phyloP scores from a whole-genome alignment of 1,284 basidiomycete genomes.

The Apiotrichum montevideense region DNA sequence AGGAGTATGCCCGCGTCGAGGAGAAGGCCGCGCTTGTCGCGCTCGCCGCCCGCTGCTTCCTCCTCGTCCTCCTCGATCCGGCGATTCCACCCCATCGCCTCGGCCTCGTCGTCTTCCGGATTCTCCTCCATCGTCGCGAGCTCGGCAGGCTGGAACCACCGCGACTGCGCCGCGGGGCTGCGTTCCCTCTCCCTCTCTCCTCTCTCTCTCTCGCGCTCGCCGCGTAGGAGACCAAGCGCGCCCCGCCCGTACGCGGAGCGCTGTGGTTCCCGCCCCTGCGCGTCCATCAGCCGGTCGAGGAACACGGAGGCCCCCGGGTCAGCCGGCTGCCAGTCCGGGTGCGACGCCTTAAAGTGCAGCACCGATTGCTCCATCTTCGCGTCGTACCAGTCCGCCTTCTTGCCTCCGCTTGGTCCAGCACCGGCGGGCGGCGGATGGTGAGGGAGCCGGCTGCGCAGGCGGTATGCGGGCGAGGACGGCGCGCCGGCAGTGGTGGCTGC shows the following conservation, averaged over 20 bases:
- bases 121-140: constrained; percentile 16
- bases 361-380: constrained; percentile 99
- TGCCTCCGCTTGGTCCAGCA: not conserved
- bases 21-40: constrained; percentile 26
- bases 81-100: constrained; percentile 18
- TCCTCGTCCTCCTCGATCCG: constrained; percentile 13
- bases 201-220: no score
- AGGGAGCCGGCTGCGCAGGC: not conserved
- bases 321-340: constrained; percentile 87
- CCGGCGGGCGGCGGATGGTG: not conserved
- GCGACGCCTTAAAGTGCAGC: constrained; percentile 89
- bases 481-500: not conserved
- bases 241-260: constrained; percentile 7
- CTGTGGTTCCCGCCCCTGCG: constrained; percentile 13
- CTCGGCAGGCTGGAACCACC: constrained; percentile 2
- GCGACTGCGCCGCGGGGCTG: constrained; percentile 5
- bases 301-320: constrained; percentile 81
- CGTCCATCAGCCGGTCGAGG: constrained; percentile 67
- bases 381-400: constrained; percentile 52
- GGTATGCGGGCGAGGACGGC: not conserved
- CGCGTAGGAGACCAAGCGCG: not conserved
- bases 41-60: constrained; percentile 20
- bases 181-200: no score
- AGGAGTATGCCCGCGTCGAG: constrained; percentile 39
- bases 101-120: constrained; percentile 18